phyloP scores from a whole-genome alignment of 2,329 filamentous ascomycete genomes.

The Drechslerella coelobrocha region DNA sequence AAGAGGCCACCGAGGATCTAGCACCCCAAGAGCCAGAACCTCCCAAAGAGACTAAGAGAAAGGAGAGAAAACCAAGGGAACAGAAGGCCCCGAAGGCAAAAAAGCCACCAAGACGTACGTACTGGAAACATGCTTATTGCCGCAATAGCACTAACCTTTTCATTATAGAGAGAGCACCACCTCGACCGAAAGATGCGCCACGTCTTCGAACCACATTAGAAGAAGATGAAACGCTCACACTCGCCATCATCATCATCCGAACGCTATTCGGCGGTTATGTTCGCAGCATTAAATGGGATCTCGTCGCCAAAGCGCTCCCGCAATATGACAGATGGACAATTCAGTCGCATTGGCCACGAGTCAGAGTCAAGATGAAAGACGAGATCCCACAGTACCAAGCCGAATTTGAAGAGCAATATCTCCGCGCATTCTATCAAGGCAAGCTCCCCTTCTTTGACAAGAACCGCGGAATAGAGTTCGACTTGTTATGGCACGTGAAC shows the following conservation, averaged over 20 bases:
- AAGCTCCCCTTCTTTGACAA: slow-evolving; percentile 45
- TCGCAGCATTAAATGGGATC: slow-evolving; percentile 47
- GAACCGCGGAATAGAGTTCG: slow-evolving; percentile 31
- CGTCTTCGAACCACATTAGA: slow-evolving; percentile 43
- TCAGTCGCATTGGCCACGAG: slow-evolving; percentile 40
- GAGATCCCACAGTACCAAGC: slow-evolving; percentile 47
- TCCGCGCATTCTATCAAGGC: slow-evolving; percentile 38
- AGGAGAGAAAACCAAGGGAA: slow-evolving; percentile 13
- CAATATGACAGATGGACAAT: slow-evolving; percentile 40
- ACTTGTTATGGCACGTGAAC: slow-evolving; percentile 35
- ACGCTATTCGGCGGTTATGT: slow-evolving; percentile 47
- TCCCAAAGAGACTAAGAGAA: slow-evolving; percentile 19
- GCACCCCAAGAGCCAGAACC: slow-evolving; percentile 11
- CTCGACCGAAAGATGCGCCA: slow-evolving; percentile 45
- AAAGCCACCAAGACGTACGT: slow-evolving; percentile 28
- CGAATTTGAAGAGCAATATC: slow-evolving; percentile 47
- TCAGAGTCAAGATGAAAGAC: slow-evolving; percentile 45
- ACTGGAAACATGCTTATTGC: background rate
- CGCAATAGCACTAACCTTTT: slow-evolving; percentile 5
- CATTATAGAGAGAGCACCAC: slow-evolving; percentile 12
- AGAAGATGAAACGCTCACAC: slow-evolving; percentile 47
- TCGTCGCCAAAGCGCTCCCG: slow-evolving; percentile 38
- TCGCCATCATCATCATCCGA: slow-evolving; percentile 47
- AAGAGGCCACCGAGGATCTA: slow-evolving; percentile 27
- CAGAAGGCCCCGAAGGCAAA: slow-evolving; percentile 14